Evolutionary conservation across 2,329 filamentous ascomycete genomes (phyloP), one percentile per base, ranked within the genome.

Genomic region (Colletotrichum coccodes): DNA sequence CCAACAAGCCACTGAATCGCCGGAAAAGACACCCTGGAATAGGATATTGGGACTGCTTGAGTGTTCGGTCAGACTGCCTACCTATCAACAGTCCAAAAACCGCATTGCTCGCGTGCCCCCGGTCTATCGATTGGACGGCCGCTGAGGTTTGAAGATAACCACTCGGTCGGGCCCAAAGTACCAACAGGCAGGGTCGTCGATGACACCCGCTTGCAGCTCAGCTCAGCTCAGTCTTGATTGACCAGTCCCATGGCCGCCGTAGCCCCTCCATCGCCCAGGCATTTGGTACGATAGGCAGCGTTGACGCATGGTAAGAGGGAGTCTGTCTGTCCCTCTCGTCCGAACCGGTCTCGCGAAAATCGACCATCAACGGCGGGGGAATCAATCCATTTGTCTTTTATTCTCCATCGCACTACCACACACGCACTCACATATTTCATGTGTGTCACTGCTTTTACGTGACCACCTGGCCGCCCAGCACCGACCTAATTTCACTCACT

Each of bases 381-480:
- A 3, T 28, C 36, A 32, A 53, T 26, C 21, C 62, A 28, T 52
- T 56, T n/a, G n/a, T n/a, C n/a, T 65, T 52, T 32, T 52, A 49
- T n/a, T n/a, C 11, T 30, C 50, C 38, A 21, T 30, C n/a, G 16
- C 44, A 50, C 32, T 44, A 26, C 8, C 8, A 28, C 34, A 32
- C 23, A 26, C 56, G 36, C 36, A 32, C 40, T 40, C 32, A 44
- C 21, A 42, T 32, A 21, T 36, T 34, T 46, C n/a, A 56, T 50
- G 61, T 67, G 42, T 69, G 54, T 60, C 56, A 60, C 56, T 40
- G 28, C 32, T 26, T 56, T 66, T 69, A 60, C 54, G 61, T 60
- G 47, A 52, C 44, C 53, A 36, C 36, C 21, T 64, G 28, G 38
- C 49, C 53, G 18, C 47, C 36, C 23, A 30, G 23, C 23, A 40